A percentile compares a stretch with the other conserved stretches of the same genome.
phyloP scores from a whole-genome alignment of 2,329 filamentous ascomycete genomes.

The Colletotrichum siamense region DNA sequence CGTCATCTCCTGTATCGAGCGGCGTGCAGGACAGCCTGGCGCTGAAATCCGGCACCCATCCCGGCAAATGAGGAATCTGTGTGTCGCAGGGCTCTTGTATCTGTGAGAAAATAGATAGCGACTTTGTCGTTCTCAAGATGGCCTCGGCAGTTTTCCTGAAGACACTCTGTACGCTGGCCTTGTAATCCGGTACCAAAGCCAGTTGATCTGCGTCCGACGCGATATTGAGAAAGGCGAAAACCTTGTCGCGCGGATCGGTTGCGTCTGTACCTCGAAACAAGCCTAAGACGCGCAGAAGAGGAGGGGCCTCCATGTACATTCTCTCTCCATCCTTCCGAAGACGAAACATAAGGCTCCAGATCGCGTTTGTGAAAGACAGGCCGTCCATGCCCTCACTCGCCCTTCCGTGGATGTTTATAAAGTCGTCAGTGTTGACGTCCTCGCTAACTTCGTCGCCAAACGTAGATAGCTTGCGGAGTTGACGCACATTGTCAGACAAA shows the following conservation, averaged over 20 bases:
- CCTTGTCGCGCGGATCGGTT: not conserved
- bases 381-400: not conserved
- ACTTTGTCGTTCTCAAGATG: not conserved
- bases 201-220: not conserved
- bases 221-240: not conserved
- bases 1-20: not conserved
- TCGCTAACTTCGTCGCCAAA: not conserved
- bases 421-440: not conserved
- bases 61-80: not conserved
- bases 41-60: not conserved
- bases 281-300: not conserved
- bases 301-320: not conserved
- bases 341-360: not conserved
- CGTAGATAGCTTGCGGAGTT: not conserved
- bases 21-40: accelerated
- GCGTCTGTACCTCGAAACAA: not conserved
- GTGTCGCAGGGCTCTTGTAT: not conserved
- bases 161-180: not conserved
- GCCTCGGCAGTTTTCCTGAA: not conserved
- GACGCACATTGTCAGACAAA: not conserved
- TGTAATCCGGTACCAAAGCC: not conserved
- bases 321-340: not conserved
- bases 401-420: not conserved
- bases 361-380: not conserved
- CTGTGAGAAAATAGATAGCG: not conserved